phyloP scores from a whole-genome alignment of 2,329 filamentous ascomycete species.

The Cladosporium sphaerospermum region DNA sequence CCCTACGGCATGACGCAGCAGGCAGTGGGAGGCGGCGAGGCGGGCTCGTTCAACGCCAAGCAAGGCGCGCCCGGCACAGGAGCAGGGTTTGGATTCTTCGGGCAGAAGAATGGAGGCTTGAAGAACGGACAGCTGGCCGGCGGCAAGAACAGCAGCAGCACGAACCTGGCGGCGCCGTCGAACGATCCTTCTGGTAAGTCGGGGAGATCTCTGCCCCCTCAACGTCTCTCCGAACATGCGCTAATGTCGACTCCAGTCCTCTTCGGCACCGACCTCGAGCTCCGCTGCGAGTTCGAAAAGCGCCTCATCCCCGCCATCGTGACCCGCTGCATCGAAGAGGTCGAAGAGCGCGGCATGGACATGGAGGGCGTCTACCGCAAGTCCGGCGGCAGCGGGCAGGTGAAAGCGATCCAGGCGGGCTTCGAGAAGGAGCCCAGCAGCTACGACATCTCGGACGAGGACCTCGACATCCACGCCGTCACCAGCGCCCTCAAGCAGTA shows the following conservation, averaged over 20 bases:
- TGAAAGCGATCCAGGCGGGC: constrained; percentile 82
- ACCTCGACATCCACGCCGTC: constrained; percentile 91
- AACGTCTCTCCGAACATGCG: background rate
- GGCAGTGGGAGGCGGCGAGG: constrained; percentile 27
- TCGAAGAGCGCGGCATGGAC: constrained; percentile 93
- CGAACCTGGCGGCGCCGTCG: constrained; percentile 32
- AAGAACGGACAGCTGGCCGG: constrained; percentile 28
- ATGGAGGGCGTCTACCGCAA: constrained; percentile 97
- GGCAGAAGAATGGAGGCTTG: constrained; percentile 29
- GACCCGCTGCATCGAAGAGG: constrained; percentile 90
- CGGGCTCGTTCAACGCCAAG: constrained; percentile 21
- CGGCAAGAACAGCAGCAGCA: constrained; percentile 40
- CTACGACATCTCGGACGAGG: constrained; percentile 87
- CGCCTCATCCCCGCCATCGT: constrained; percentile 86
- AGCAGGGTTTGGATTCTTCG: constrained; percentile 31
- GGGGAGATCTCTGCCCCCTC: background rate
- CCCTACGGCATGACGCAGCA: constrained; percentile 29
- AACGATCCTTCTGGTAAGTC: constrained; percentile 29
- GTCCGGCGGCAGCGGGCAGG: constrained; percentile 85
- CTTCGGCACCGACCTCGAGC: constrained; percentile 83
- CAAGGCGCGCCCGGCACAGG: constrained; percentile 6
- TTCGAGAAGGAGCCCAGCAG: constrained; percentile 75
- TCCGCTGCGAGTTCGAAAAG: constrained; percentile 81
- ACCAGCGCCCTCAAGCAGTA: constrained; percentile 97
- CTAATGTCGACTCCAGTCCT: constrained; percentile 44